Percentiles rank a stretch among this genome's conserved stretches.
phyloP scores from a whole-genome alignment of 768 basidiomycete species.

The Serendipita sp. region DNA sequence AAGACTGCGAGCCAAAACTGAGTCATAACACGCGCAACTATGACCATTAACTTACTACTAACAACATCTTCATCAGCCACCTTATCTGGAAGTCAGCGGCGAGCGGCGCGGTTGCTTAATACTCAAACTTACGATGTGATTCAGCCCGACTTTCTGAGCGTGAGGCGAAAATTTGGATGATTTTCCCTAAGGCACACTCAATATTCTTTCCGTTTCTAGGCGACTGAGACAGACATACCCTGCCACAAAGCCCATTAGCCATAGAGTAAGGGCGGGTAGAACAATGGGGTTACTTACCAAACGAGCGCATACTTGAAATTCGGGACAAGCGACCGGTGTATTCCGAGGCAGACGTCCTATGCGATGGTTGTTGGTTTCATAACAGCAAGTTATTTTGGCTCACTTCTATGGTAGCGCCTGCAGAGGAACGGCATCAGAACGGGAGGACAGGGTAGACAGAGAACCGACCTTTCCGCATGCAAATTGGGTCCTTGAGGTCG shows the following conservation, averaged over 20 bases:
- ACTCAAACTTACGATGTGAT: background rate
- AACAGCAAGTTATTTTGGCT: background rate
- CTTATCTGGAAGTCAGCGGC: constrained; percentile 45
- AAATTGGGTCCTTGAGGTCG: constrained; percentile 77
- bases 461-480: constrained; percentile 20
- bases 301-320: constrained; percentile 93
- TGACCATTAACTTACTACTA: constrained; percentile 43
- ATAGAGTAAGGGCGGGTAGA: background rate
- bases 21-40: background rate
- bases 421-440: background rate
- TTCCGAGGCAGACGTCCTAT: constrained; percentile 78
- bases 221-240: background rate
- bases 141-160: constrained; percentile 50
- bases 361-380: constrained; percentile 5
- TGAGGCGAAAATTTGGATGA: constrained; percentile 89
- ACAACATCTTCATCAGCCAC: constrained; percentile 83
- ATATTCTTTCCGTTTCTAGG: background rate
- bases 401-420: constrained; percentile 87
- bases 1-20: background rate
- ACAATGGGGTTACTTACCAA: constrained; percentile 35
- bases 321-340: constrained; percentile 73
- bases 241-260: background rate
- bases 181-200: constrained; percentile 46
- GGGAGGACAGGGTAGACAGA: background rate
- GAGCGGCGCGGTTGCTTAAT: constrained; percentile 22